These are phyloP conservation scores for Tricholoma hemisulphureum DNA, from an alignment of 768 basidiomycete genomes.

Conservation along the genomic window DNA sequence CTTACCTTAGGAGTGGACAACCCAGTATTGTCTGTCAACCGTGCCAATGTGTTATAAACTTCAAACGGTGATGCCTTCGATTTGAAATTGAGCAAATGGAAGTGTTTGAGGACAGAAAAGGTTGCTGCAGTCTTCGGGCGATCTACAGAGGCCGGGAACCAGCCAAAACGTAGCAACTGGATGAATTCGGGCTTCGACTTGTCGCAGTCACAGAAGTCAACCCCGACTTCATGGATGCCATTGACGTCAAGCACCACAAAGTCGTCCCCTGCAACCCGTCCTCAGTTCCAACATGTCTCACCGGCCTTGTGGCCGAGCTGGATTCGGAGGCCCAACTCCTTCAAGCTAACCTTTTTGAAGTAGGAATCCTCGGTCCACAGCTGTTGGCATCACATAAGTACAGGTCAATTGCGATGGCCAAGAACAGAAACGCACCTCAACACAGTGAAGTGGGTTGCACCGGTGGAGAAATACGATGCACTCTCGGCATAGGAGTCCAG, in stretches of 20 bases:
- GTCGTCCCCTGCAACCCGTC: conserved; percentile 12
- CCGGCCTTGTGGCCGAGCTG: conserved; percentile 11
- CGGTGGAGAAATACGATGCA: conserved; percentile 1
- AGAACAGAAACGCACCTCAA: conserved; percentile 4
- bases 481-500: conserved; percentile 1
- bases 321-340: conserved; percentile 2
- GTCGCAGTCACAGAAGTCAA: conserved; percentile 26
- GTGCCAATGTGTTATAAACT: conserved; percentile 13
- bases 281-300: conserved; percentile 19
- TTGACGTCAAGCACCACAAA: conserved; percentile 24
- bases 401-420: background rate
- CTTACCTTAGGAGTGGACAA: background rate
- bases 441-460: background rate
- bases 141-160: conserved; percentile 20
- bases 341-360: conserved; percentile 1
- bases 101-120: conserved; percentile 16
- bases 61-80: conserved; percentile 18
- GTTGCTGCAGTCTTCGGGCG: conserved; percentile 20
- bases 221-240: conserved; percentile 21
- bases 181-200: conserved; percentile 7
- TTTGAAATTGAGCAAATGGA: conserved; percentile 20
- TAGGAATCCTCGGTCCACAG: background rate
- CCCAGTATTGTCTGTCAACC: conserved; percentile 11
- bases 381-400: background rate
- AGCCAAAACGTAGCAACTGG: conserved; percentile 17